A percentile compares a stretch with the other conserved stretches of the same genome.
These are phyloP conservation scores for Cladophialophora yegresii DNA, from an alignment of 2,329 filamentous ascomycete genomes.

Conservation along the genomic window DNA sequence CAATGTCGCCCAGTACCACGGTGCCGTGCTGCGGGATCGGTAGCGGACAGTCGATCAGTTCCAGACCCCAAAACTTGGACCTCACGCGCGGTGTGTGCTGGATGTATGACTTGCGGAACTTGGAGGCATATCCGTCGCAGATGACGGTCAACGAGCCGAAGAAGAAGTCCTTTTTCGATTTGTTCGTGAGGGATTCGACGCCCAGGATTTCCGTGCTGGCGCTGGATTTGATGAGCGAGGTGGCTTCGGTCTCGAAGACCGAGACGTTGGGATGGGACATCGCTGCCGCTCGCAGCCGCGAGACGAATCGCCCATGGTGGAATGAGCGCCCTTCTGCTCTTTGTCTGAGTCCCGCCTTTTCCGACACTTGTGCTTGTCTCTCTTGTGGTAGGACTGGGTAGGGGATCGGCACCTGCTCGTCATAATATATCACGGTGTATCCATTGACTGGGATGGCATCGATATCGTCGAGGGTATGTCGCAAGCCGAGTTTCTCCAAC, in stretches of 20 bases:
- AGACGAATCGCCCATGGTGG: slow-evolving; percentile 93
- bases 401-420: slow-evolving; percentile 70
- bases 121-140: slow-evolving; percentile 88
- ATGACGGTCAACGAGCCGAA: slow-evolving; percentile 87
- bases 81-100: slow-evolving; percentile 67
- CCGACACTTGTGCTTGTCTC: slow-evolving; percentile 23
- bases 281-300: slow-evolving; percentile 74
- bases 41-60: slow-evolving; percentile 83
- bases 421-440: slow-evolving; percentile 84
- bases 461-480: slow-evolving; percentile 81
- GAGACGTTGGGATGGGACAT: slow-evolving; percentile 77
- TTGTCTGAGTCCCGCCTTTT: slow-evolving; percentile 40
- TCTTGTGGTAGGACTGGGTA: slow-evolving; percentile 65
- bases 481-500: slow-evolving; percentile 75
- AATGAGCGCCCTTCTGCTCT: slow-evolving; percentile 76
- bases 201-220: slow-evolving; percentile 74
- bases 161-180: slow-evolving; percentile 70
- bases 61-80: slow-evolving; percentile 90
- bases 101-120: slow-evolving; percentile 81
- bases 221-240: slow-evolving; percentile 70
- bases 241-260: slow-evolving; percentile 85
- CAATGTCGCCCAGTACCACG: slow-evolving; percentile 76
- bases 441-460: slow-evolving; percentile 81
- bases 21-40: slow-evolving; percentile 77
- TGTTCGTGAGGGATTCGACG: slow-evolving; percentile 70